Percentiles rank a stretch among this genome's conserved stretches.
phyloP scores from a whole-genome alignment of 2,329 filamentous ascomycete species.

The Fusarium palustre region DNA sequence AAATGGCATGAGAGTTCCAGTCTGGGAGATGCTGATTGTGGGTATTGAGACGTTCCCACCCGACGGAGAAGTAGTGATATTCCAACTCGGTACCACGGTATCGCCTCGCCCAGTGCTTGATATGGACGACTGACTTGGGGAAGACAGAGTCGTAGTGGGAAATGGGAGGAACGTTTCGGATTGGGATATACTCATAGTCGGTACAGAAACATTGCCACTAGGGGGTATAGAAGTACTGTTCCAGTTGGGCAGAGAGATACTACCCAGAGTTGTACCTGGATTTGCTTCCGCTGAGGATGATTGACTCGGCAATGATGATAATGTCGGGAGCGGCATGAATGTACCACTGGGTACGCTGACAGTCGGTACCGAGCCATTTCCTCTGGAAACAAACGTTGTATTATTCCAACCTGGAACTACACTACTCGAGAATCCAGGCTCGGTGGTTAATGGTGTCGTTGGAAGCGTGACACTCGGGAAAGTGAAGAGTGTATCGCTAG shows the following conservation, averaged over 20 bases:
- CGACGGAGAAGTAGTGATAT: not conserved
- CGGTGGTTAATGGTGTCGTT: not conserved
- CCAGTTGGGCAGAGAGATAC: not conserved
- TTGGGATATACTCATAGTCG: not conserved
- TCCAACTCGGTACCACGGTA: not conserved
- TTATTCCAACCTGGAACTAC: conserved; percentile 8
- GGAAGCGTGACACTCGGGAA: not conserved
- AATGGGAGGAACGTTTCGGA: conserved; percentile 4
- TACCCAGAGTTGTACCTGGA: not conserved
- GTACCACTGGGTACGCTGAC: conserved; percentile 10
- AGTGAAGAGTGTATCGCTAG: not conserved
- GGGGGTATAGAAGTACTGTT: conserved; percentile 9
- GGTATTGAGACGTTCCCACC: not conserved
- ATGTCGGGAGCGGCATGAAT: conserved; percentile 5
- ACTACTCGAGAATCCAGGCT: not conserved
- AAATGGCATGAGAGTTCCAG: not conserved
- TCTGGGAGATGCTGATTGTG: conserved; percentile 3
- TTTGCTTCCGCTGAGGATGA: not conserved
- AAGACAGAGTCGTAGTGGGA: not conserved
- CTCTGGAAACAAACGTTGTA: not conserved
- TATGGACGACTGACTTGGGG: not conserved
- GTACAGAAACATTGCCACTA: not conserved
- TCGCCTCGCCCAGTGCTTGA: not conserved
- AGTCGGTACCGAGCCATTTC: conserved; percentile 1
- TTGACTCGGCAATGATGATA: not conserved